phyloP scores from a whole-genome alignment of 176 grass and related monocot genomes.

The Oryza longistaminata region DNA sequence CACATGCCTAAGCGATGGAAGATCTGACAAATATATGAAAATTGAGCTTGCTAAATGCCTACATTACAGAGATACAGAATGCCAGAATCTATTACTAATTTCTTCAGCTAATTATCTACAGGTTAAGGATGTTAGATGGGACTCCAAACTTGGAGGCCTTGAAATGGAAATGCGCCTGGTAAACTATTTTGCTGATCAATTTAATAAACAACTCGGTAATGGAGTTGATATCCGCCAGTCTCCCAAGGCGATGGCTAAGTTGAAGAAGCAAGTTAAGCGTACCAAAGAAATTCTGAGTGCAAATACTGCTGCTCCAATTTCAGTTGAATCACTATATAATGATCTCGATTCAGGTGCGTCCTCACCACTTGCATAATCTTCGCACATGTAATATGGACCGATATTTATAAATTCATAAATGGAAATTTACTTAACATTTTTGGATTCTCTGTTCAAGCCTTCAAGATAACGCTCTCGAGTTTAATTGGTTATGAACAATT shows the following conservation, averaged over 20 bases:
- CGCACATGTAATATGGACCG: background rate
- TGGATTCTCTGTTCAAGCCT: background rate
- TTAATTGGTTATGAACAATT: background rate
- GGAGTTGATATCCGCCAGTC: conserved; percentile 87
- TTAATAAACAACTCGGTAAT: conserved; percentile 80
- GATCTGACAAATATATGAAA: conserved; percentile 26
- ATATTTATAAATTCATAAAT: conserved; percentile 19
- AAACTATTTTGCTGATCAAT: conserved; percentile 89
- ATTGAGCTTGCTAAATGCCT: background rate
- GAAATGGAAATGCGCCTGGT: conserved; percentile 86
- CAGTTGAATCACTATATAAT: conserved; percentile 92
- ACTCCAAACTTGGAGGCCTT: conserved; percentile 84
- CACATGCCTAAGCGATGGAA: background rate
- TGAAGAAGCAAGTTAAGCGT: conserved; percentile 99
- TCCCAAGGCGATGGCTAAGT: conserved; percentile 98
- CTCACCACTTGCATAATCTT: background rate
- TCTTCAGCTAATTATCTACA: conserved; percentile 35
- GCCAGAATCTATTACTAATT: background rate
- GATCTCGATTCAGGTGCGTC: conserved; percentile 89
- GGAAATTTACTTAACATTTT: conserved; percentile 17
- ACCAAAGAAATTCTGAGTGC: conserved; percentile 99
- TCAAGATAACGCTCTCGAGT: background rate
- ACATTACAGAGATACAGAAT: background rate
- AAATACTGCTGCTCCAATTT: conserved; percentile 89
- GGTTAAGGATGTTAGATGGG: conserved; percentile 98